Percentiles rank a stretch among this genome's conserved stretches.
Evolutionary conservation across 805 yeast genomes (phyloP).

Genomic region (Lipomyces kockii): DNA sequence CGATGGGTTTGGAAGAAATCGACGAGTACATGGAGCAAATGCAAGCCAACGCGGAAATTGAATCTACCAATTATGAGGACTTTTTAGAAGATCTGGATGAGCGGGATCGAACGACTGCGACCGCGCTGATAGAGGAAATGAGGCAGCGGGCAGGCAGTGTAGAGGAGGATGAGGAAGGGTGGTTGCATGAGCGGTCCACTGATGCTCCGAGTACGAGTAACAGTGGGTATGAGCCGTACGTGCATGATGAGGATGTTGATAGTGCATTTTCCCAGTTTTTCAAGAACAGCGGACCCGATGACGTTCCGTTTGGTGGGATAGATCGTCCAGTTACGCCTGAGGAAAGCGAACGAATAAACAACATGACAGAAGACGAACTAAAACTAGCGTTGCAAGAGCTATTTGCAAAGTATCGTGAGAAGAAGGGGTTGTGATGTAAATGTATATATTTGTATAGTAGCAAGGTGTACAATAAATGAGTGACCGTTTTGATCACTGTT

Average conservation of each 20-base stretch:
- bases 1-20: slow-evolving; percentile 26
- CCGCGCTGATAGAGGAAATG: slow-evolving; percentile 3
- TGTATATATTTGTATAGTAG: not conserved
- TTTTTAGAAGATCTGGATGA: not conserved
- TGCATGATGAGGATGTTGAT: not conserved
- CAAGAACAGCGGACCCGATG: not conserved
- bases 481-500: not conserved
- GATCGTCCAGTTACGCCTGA: not conserved
- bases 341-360: not conserved
- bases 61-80: not conserved
- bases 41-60: slow-evolving; percentile 10
- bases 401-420: not conserved
- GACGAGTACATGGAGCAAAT: slow-evolving; percentile 16
- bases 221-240: not conserved
- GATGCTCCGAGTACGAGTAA: not conserved
- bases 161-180: not conserved
- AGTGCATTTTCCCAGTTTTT: not conserved
- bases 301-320: not conserved
- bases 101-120: not conserved
- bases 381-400: not conserved
- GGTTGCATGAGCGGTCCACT: not conserved
- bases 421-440: not conserved
- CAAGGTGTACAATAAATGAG: too few relatives aligned
- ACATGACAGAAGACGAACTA: not conserved
- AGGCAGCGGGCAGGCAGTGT: not conserved